Evolutionary conservation across 805 yeast species (phyloP).

Genomic region (Cyberlindnera maclurae): DNA sequence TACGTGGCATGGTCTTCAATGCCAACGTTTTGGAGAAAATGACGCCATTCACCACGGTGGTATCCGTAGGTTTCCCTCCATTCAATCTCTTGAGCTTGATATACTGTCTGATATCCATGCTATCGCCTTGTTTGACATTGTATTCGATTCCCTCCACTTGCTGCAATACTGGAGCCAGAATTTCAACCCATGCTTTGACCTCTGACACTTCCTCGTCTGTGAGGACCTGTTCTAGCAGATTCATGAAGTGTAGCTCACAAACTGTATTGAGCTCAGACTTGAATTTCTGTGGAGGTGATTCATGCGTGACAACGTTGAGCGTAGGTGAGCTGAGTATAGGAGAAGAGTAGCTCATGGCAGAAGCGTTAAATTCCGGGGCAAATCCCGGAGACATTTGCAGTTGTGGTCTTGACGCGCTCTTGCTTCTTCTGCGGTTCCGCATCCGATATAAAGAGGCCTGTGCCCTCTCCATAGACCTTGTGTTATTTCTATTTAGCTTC

Average conservation of each 20-base stretch:
- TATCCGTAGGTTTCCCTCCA: conserved; percentile 63
- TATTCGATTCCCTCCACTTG: conserved; percentile 53
- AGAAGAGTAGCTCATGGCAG: conserved; percentile 1
- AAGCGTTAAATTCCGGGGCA: not conserved
- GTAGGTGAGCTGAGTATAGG: conserved; percentile 3
- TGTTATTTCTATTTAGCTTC: conserved; percentile 30
- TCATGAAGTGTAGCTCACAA: conserved; percentile 36
- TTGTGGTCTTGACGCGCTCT: conserved; percentile 30
- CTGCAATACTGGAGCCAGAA: conserved; percentile 43
- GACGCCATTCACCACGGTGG: conserved; percentile 65
- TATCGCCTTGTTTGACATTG: conserved; percentile 57
- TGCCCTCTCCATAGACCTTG: conserved; percentile 52
- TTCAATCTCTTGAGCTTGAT: conserved; percentile 78
- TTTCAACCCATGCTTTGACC: conserved; percentile 50
- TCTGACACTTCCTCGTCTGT: conserved; percentile 50
- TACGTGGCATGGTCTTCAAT: conserved; percentile 65
- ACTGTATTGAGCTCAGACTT: conserved; percentile 29
- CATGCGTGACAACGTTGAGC: conserved; percentile 1
- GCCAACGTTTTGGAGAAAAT: conserved; percentile 83
- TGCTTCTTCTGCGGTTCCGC: conserved; percentile 50
- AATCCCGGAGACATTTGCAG: conserved; percentile 5
- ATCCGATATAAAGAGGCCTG: conserved; percentile 59
- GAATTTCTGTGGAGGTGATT: conserved; percentile 3
- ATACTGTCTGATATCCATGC: conserved; percentile 81
- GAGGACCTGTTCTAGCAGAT: conserved; percentile 51